Evolutionary conservation across 2,329 filamentous ascomycete genomes (phyloP), one percentile per base, ranked within the genome.

Genomic region (Onygena corvina): DNA sequence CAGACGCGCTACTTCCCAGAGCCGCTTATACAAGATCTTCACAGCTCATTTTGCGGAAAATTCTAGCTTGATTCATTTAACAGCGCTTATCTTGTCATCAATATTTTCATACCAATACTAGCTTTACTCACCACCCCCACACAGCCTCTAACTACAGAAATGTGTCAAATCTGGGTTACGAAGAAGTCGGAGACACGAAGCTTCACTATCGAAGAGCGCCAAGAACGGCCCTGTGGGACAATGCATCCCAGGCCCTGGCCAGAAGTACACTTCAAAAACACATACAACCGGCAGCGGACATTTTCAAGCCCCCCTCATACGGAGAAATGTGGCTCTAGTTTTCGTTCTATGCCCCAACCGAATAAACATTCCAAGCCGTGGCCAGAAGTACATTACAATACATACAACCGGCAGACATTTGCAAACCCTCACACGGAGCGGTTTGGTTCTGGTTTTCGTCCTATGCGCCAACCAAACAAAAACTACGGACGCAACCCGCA

Each of bases 81-180:
- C n/a, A n/a, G n/a, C n/a, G n/a, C n/a, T n/a, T n/a, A n/a, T n/a
- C n/a, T n/a, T n/a, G n/a, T n/a, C n/a, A n/a, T 31, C n/a, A 11
- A 8, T 31, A 3, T 4, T 31, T 14, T 27, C 8, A 11, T 9
- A 27, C 11, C 20, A 8, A 3, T 27, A 2, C 11, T n/a, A 14
- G 8, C 11, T 21, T 7, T 8, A 4, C 18, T n/a, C 11, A 23
- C 3, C 9, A 23, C 3, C 18, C 3, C 11, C 14, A 4, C 18
- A 21, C 35, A 42, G 8, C n/a, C 6, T 23, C 3, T 6, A 8
- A 5, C 21, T 27, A 11, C 25, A 25, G 2, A 20, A 25, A 42
- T 42, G 38, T 42, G 38, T n/a, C 38, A 42, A 42, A 27, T 42
- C 16, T 42, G 38, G 38, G 27, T 42, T n/a, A 27, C 38, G 27